Base-by-base conservation (phyloP, 2,329 filamentous ascomycete species). In the Botrytis fragariae region DNA sequence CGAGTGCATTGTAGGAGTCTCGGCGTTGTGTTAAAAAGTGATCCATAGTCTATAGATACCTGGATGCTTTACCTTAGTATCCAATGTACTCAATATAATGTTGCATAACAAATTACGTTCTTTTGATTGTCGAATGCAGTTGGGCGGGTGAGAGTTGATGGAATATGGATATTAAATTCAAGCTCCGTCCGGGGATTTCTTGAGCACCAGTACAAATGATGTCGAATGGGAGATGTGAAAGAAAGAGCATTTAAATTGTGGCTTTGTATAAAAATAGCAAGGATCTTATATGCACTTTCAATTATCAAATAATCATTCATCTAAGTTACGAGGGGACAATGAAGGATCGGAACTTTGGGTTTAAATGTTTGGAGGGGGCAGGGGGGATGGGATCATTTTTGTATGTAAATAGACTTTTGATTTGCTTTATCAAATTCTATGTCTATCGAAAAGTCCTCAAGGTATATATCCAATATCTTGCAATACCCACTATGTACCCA, bases 81-180 rank as follows among this genome's bases (percentile, higher is more conserved):
- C n/a, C 48, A 57, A 44, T 69, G 65, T 69, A 42, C 65, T 69
- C 65, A 57, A 69, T 57, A 44, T 69, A 69, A 57, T 69, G 65
- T 69, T 69, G 48, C 35, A 69, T 69, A 39, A 57, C 48, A 54
- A 29, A 67, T 57, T 16, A 42, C 1, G 8, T 29, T 29, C 20
- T 16, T 54, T 39, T 51, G 2, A 16, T 48, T 14, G 1, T 51
- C 5, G 22, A 6, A 2, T n/a, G n/a, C 10, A 4, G n/a, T n/a
- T 45, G 2, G 12, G 20, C 8, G 25, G 29, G 7, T 45, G 39
- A 44, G 16, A 16, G 0, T 25, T 48, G 20, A 22, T 12, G 32
- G 20, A 32, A 45, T 25, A 9, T 65, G 29, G 25, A 65, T 9
- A 5, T 44, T 0, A 44, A 39, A n/a, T 8, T 39, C 12, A 5